Evolutionary conservation across 2,329 filamentous ascomycete species (phyloP), one percentile per base, ranked within the genome.

Genomic region (Sphaceloma murrayae): DNA sequence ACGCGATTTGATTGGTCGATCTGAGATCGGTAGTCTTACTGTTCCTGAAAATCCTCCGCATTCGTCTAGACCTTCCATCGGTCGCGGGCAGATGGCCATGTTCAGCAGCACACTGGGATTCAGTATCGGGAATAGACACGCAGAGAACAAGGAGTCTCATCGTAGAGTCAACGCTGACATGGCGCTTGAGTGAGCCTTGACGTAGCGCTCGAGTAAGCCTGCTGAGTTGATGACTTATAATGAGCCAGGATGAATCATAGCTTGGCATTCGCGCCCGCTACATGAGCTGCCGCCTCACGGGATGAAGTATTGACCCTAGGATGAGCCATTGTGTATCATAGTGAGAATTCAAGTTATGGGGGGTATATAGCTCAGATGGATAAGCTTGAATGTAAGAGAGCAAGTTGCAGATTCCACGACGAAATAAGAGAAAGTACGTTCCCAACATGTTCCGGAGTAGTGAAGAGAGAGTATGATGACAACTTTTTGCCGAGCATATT

Each of bases 191-290:
- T n/a, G 24, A 27, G 24, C 24, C 24, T 11, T 27, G 6, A 27
- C 24, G 24, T 27, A 11, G 24, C 24, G 30, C n/a, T n/a, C n/a
- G n/a, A n/a, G n/a, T n/a, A n/a, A n/a, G n/a, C n/a, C n/a, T n/a
- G n/a, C n/a, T n/a, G n/a, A n/a, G n/a, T n/a, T 17, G 22, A 29
- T 40, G 36, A 29, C 9, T 8, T 26, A 40, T 22, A 13, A 30
- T 40, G 36, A 40, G 3, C 24, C 36, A 40, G 24, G n/a, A 40
- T 40, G 36, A 40, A 17, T 29, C 36, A 40, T 40, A 27, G 36
- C 36, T 40, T 40, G 36, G 36, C 36, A 36, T 21, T 21, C 6
- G 3, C 18, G 13, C 17, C 17, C 9, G 8, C 17, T 18, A 22
- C 4, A 11, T 13, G 16, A 33, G 9, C 14, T 3, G 14, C 31